Base-by-base conservation (phyloP, 2,329 filamentous ascomycete species). In the Xylaria sp. region DNA sequence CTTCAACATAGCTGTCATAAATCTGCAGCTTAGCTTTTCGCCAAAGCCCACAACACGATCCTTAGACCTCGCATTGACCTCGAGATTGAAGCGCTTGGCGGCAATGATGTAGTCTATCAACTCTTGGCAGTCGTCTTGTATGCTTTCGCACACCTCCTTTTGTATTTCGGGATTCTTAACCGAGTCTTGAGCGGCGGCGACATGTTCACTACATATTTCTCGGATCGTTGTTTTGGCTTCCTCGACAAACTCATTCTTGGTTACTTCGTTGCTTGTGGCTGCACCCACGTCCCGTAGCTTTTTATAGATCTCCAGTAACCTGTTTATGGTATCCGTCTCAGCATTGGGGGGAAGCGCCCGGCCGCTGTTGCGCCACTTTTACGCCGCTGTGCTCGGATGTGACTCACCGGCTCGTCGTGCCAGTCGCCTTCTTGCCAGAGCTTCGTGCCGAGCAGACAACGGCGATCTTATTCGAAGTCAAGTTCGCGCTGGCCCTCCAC, bases 401-500 rank as follows among this genome's bases (percentile, higher is more conserved):
- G 75, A 85, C 89, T 86, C 80, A 93, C 90, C 93, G 87, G 78
- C 96, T 98, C 37, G 95, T 99, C 62, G 95, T 99, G 64, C 95
- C 95, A 70, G 96, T 92, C 56, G 89, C 87, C 80, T 99, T 99
- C 75, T 94, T 96, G 65, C 92, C 93, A 62, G 91, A 95, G 79
- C 93, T 97, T 75, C 95, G 85, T 41, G 95, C 95, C 63, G 95
- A 99, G 79, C 95, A 99, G 60, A 99, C 94, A 59, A 99, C 90
- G 58, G 93, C 93, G 67, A 97, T 88, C 76, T 89, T 89, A 73
- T 92, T 88, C 59, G 86, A 80, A 56, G 81, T 80, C 57, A 96
- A 78, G 74, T 82, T 85, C 19, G 83, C 80, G 68, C 87, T 90
- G 66, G 46, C 63, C 6, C 58, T 58, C 23, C 15, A 27, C 25